Evolutionary conservation across 192 early-diverging fungal genomes (phyloP), one percentile per base, ranked within the genome.

Genomic region (Coemansia sp.): DNA sequence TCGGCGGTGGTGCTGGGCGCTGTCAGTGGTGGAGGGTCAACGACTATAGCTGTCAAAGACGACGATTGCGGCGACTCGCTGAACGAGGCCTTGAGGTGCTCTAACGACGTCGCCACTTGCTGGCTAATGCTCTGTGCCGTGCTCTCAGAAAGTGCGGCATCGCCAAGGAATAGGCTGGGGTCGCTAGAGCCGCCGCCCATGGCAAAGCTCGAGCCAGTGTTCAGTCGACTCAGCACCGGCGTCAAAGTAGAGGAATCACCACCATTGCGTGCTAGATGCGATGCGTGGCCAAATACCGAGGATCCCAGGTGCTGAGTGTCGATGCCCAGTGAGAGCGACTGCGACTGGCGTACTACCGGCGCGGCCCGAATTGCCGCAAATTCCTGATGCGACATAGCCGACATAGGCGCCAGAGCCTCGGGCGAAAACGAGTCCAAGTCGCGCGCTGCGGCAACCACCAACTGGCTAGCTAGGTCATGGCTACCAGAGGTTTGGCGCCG

Each of bases 371-470:
- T 36, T 0, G 24, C 46, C 0, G 63, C 36, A 59, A 66, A 22
- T 20, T 42, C 36, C 7, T 66, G 65, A 24, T 57, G 52, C 54
- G 57, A 64, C 8, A 38, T 55, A 18, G 66, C 49, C 8, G 64
- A 43, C 18, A 47, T 24, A 11, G 69, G 70, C n/a, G 79, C 67
- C 31, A 75, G 71, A 5, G 79, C 66, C 59, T 73, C 79, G 22
- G 79, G 79, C 44, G 79, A 60, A 47, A 73, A 71, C 44, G 74
- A 73, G 62, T 68, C 74, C 22, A 77, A 75, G n/a, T 62, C 46
- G 33, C 72, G 79, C 27, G 79, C 49, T 18, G 20, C 15, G 20
- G 68, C 59, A 40, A 76, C 22, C 12, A 74, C 36, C 38, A 76
- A 55, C 22, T 70, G 27, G 31, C 52, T 29, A 10, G 40, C 57